Evolutionary conservation across 345 rosid species (phyloP).

Genomic region (Acer yangbiense): DNA sequence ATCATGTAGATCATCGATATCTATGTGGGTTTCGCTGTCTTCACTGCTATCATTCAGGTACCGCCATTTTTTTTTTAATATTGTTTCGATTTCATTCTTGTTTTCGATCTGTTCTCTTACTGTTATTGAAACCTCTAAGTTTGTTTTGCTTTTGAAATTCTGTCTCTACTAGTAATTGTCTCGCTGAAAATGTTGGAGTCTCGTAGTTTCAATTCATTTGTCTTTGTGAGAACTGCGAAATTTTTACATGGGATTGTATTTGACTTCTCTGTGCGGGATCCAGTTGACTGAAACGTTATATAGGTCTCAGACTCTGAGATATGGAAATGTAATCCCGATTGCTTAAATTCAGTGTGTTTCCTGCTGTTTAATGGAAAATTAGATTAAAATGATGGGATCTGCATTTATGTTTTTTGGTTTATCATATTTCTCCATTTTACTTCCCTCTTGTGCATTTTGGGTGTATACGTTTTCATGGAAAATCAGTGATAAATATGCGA

Average conservation of each 20-base stretch:
- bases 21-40: conserved; percentile 75
- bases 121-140: background rate
- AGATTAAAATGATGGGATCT: background rate
- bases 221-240: background rate
- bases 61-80: background rate
- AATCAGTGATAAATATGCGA: background rate
- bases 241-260: background rate
- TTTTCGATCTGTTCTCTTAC: background rate
- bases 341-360: background rate
- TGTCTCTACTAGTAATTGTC: background rate
- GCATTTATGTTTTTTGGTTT: background rate
- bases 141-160: background rate
- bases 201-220: background rate
- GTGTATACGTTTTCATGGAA: background rate
- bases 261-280: background rate
- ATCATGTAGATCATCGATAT: conserved; percentile 79
- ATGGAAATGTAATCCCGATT: background rate
- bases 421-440: background rate
- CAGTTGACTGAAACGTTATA: background rate
- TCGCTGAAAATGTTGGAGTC: background rate
- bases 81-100: background rate
- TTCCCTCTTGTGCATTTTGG: background rate
- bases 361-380: background rate
- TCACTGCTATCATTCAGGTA: conserved; percentile 91
- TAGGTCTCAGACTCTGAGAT: background rate